Percentiles rank a stretch among this genome's conserved stretches.
Conservation (phyloP, 257 asterid genomes). For the Eucommia ulmoides region DNA sequence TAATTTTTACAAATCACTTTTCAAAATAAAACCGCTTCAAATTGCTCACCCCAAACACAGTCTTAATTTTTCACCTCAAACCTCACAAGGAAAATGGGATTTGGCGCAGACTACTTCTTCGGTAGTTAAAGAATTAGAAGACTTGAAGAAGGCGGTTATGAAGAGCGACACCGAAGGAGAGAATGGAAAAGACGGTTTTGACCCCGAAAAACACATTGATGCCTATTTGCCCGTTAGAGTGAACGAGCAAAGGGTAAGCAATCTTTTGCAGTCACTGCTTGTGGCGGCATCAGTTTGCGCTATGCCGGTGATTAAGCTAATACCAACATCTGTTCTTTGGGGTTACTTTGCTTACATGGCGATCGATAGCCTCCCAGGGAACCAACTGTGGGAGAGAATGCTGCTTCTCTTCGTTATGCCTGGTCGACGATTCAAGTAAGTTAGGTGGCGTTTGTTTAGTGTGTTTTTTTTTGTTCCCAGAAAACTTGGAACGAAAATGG, state of each 20-base stretch:
- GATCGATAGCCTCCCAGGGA: slow-evolving; percentile 54
- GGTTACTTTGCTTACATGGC: slow-evolving; percentile 67
- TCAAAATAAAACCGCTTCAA: no score
- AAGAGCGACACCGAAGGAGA: slow-evolving; percentile 15
- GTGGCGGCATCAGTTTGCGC: slow-evolving; percentile 38
- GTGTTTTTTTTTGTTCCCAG: background rate
- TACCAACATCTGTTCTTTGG: slow-evolving; percentile 57
- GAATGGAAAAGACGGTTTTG: slow-evolving; percentile 14
- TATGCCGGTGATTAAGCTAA: slow-evolving; percentile 38
- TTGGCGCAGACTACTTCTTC: slow-evolving; percentile 15
- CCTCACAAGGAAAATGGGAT: background rate
- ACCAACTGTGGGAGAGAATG: slow-evolving; percentile 49
- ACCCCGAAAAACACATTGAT: slow-evolving; percentile 36
- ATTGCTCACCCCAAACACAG: no score
- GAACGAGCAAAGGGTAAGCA: slow-evolving; percentile 60
- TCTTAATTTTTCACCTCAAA: no score
- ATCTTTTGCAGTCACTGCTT: slow-evolving; percentile 39
- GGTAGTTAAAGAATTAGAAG: slow-evolving; percentile 30
- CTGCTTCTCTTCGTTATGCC: slow-evolving; percentile 40
- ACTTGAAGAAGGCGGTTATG: slow-evolving; percentile 45
- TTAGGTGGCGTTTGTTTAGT: background rate
- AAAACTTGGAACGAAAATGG: no score
- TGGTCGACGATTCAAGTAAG: slow-evolving; percentile 38
- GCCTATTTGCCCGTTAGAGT: slow-evolving; percentile 48
- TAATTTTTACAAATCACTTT: no score